Evolutionary conservation across 306 rosid species (phyloP).

Genomic region (Gillenia trifoliata): DNA sequence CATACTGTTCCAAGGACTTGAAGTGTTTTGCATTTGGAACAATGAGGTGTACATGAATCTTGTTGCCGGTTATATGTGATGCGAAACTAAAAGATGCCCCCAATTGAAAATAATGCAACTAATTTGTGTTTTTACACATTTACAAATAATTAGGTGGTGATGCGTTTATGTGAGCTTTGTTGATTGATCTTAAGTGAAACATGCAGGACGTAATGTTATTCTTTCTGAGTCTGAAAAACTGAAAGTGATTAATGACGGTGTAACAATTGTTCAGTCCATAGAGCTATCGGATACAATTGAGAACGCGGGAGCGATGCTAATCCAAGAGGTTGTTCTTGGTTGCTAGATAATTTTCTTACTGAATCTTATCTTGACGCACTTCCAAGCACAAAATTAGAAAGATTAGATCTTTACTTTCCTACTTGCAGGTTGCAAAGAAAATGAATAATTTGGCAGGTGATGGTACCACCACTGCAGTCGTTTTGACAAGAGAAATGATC

Average conservation of each 20-base stretch:
- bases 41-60: neutral
- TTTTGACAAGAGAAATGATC: constrained; percentile 85
- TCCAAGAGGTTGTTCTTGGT: constrained; percentile 90
- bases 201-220: constrained; percentile 89
- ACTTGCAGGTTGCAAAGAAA: constrained; percentile 81
- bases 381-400: constrained; percentile 6
- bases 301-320: constrained; percentile 93
- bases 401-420: constrained; percentile 20
- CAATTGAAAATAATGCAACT: neutral
- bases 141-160: neutral
- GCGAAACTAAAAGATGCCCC: neutral
- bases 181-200: constrained; percentile 18
- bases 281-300: constrained; percentile 83
- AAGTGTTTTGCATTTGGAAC: neutral
- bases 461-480: constrained; percentile 91
- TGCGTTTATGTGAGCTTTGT: constrained; percentile 1
- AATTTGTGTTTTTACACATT: neutral
- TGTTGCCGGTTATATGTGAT: neutral
- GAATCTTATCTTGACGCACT: constrained; percentile 16
- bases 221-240: constrained; percentile 67
- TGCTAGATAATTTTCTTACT: constrained; percentile 34
- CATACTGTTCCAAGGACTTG: neutral
- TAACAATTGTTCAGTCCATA: constrained; percentile 84
- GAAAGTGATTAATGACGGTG: constrained; percentile 84
- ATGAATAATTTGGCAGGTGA: constrained; percentile 95